These are phyloP conservation scores for Scenedesmus sp. DNA, from an alignment of 163 green algal species.

Conservation along the genomic window DNA sequence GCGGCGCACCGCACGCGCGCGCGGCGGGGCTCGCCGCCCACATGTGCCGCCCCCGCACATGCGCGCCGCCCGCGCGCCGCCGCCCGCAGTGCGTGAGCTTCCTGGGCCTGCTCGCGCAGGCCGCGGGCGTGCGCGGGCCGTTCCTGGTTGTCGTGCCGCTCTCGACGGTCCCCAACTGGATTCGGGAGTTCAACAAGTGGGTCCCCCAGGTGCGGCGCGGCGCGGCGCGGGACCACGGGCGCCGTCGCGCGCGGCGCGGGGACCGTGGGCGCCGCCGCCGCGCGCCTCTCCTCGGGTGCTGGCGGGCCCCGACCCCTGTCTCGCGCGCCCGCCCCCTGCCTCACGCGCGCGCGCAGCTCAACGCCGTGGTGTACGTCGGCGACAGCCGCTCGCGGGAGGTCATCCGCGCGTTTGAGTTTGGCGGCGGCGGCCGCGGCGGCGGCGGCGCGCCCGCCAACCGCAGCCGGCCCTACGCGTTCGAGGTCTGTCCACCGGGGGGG, in stretches of 20 bases:
- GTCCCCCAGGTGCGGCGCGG: constrained; percentile 68
- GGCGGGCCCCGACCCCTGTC: too few relatives aligned
- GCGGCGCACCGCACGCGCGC: too few relatives aligned
- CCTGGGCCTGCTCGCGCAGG: constrained; percentile 69
- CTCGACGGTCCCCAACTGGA: constrained; percentile 90
- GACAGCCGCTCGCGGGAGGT: constrained; percentile 73
- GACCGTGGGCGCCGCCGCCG: too few relatives aligned
- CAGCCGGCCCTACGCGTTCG: constrained; percentile 21
- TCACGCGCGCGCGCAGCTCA: constrained; percentile 52
- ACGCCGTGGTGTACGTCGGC: constrained; percentile 89
- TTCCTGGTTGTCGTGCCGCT: constrained; percentile 93
- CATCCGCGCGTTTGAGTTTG: constrained; percentile 69
- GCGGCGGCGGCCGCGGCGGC: constrained; percentile 1
- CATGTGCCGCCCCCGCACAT: too few relatives aligned
- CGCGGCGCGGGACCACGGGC: background rate
- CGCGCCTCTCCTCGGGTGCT: too few relatives aligned
- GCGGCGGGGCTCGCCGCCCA: too few relatives aligned
- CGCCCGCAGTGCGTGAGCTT: constrained; percentile 70
- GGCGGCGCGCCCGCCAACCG: background rate
- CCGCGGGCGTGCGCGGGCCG: constrained; percentile 74
- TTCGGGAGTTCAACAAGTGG: constrained; percentile 88
- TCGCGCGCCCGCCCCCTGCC: too few relatives aligned
- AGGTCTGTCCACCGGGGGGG: constrained; percentile 1
- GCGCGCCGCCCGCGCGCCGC: too few relatives aligned
- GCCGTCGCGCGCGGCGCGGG: too few relatives aligned